Evolutionary conservation across 148 eudicot genomes (phyloP).

Genomic region (Vaccinium corymbosum): DNA sequence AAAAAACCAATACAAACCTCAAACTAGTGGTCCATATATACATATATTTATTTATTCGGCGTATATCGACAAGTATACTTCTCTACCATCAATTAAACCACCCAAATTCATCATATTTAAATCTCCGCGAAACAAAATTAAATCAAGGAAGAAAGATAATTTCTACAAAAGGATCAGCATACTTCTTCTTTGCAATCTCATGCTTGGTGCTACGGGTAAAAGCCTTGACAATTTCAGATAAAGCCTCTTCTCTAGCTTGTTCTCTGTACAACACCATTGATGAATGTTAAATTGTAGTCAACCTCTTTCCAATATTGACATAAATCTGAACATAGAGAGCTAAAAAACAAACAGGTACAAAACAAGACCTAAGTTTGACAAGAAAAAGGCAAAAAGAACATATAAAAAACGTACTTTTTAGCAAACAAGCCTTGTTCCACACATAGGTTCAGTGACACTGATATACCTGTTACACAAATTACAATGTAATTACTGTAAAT

Average conservation of each 20-base stretch:
- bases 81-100: background rate
- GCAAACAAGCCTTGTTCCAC: background rate
- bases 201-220: background rate
- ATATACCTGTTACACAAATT: background rate
- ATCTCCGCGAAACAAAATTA: background rate
- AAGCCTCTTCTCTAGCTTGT: background rate
- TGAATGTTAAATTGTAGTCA: background rate
- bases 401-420: background rate
- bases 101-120: background rate
- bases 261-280: background rate
- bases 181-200: background rate
- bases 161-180: background rate
- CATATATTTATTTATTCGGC: background rate
- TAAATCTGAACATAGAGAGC: background rate
- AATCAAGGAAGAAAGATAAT: background rate
- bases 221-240: background rate
- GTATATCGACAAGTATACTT: background rate
- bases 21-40: background rate
- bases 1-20: background rate
- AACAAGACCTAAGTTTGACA: background rate
- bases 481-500: background rate
- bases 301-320: background rate
- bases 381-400: background rate
- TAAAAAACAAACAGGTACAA: background rate
- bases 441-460: background rate